Percentiles rank a stretch among this genome's conserved stretches.
Evolutionary conservation across 345 rosid species (phyloP).

Genomic region (Chamaenerion angustifolium): DNA sequence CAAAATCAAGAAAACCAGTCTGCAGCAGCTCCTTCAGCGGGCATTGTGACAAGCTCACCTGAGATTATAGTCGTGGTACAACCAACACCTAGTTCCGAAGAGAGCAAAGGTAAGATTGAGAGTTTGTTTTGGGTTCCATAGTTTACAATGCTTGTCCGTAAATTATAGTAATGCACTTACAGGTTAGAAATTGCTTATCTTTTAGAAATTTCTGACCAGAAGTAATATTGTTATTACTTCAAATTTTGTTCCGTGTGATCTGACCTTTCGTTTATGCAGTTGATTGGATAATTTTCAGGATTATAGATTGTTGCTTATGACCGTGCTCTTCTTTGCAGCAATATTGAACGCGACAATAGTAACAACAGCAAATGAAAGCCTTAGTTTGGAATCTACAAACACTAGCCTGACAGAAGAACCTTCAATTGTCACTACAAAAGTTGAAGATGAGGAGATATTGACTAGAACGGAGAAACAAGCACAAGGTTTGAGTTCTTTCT

Average conservation of each 20-base stretch:
- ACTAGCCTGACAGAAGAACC: no score
- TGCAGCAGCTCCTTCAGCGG: constrained; percentile 6
- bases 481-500: no score
- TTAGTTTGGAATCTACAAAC: no score
- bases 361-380: no score
- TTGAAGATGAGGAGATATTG: no score
- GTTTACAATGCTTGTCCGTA: constrained; percentile 8
- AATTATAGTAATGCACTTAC: neutral
- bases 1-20: constrained; percentile 2
- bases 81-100: constrained; percentile 4
- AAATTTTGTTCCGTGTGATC: neutral
- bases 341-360: no score
- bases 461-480: no score
- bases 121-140: constrained; percentile 3
- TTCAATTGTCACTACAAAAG: no score
- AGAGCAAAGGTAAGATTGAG: constrained; percentile 11
- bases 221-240: neutral
- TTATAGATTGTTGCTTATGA: no score
- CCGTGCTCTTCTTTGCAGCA: no score
- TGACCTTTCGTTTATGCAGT: neutral
- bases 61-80: neutral
- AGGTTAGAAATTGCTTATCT: constrained; percentile 1
- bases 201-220: neutral
- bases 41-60: constrained; percentile 1
- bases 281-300: neutral